Evolutionary conservation across 148 eudicot species (phyloP).

Genomic region (Fagopyrum esculentum): DNA sequence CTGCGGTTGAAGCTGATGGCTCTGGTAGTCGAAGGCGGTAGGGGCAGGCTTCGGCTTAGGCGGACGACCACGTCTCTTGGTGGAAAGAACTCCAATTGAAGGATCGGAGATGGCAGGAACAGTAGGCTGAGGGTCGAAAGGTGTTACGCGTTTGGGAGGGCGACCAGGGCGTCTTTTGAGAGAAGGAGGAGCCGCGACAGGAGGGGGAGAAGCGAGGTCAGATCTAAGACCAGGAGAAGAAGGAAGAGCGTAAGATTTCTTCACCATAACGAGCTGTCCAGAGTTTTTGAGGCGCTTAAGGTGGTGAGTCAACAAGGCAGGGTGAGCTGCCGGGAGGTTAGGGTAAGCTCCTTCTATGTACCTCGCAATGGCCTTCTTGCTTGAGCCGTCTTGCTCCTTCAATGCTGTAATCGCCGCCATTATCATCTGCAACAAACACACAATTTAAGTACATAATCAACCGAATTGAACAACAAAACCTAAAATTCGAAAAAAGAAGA

Average conservation of each 20-base stretch:
- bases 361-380: slow-evolving; percentile 50
- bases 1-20: neutral
- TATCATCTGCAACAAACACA: slow-evolving; percentile 42
- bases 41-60: slow-evolving; percentile 23
- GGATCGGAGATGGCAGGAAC: neutral
- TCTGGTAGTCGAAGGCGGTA: neutral
- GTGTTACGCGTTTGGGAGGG: slow-evolving; percentile 34
- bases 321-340: slow-evolving; percentile 56
- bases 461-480: neutral
- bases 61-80: slow-evolving; percentile 52
- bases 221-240: slow-evolving; percentile 20
- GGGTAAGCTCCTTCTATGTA: slow-evolving; percentile 49
- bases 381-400: slow-evolving; percentile 49
- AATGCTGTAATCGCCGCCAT: slow-evolving; percentile 41
- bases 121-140: slow-evolving; percentile 14
- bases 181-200: slow-evolving; percentile 28
- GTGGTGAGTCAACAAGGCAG: slow-evolving; percentile 59
- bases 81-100: slow-evolving; percentile 6
- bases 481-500: neutral
- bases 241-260: slow-evolving; percentile 58
- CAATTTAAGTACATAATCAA: neutral
- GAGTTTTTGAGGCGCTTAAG: slow-evolving; percentile 38
- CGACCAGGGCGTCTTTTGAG: slow-evolving; percentile 48
- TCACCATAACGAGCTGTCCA: slow-evolving; percentile 50
- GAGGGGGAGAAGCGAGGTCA: slow-evolving; percentile 16